Evolutionary conservation across 805 yeast genomes (phyloP), one percentile per base, ranked within the genome.

Genomic region (Nadsonia fulvescens): DNA sequence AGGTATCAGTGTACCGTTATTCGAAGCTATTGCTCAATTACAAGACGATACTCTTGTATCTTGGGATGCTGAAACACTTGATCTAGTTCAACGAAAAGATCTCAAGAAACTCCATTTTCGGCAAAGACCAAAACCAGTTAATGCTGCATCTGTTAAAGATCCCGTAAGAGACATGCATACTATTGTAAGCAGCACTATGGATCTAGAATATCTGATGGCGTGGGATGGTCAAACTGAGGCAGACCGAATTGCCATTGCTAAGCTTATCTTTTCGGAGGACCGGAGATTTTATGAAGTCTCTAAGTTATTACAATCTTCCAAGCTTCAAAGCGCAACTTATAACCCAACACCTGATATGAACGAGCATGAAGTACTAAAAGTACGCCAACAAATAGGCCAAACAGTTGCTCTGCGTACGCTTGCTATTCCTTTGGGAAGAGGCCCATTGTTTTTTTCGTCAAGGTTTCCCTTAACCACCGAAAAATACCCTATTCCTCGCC

Each of bases 401-500:
- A 48, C 66, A 16, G 69, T 71, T 14, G 77, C 77, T 0, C 42
- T 70, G 15, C 54, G 95, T 36, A 78, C 93, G 0, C 54, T 79
- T 24, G 63, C 91, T 0, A 62, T 72, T 12, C 79, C 92, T 0
- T 48, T 75, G 14, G 93, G 93, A 0, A 60, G 86, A 36, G 82
- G 79, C 1, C 76, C 82, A 1, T 51, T 79, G 6, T 69, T 72
- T 30, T 66, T 62, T 27, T 66, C 73, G 3, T 69, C 77, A 9
- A 53, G 81, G 30, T 59, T 60, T 27, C 95, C 95, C 1, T 51
- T 83, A 29, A 61, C 79, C 20, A 81, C 95, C 0, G 95, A 86
- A 44, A 69, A 73, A 34, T 75, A 81, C 41, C 76, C 77, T 0
- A 68, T 76, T 12, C 83, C 92, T 0, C 67, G 66, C 31, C 53